Evolutionary conservation across 345 rosid species (phyloP), one percentile per base, ranked within the genome.

Genomic region (Euphorbia peplus): DNA sequence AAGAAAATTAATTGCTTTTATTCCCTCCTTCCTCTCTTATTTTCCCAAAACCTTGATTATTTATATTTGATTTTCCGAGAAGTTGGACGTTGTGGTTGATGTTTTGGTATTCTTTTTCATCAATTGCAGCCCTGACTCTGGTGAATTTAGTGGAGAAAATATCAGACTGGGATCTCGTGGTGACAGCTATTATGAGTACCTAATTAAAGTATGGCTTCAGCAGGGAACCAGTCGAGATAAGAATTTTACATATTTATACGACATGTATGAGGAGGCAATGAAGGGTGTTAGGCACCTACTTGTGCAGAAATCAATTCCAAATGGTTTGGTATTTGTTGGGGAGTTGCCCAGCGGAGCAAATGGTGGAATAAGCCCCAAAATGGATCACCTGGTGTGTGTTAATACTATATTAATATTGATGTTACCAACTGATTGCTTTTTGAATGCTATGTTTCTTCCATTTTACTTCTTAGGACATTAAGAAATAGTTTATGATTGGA

Each of bases 161-260:
- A 91, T 95, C 68, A 87, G 99, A 71, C 84, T 95, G 69, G 99
- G 99, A 67, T 95, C 99, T 77, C 95, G 98, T 63, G 99, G 98
- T 52, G 99, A 95, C 79, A 91, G 99, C 80, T 95, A 95, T 80
- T 95, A 91, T 74, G 99, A 95, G 78, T 95, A 91, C 83, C 80
- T 95, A 60, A 76, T 95, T 41, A 95, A 91, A 82, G 98, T 95
- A 64, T 95, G 97, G 98, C 91, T 95, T 77, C 99, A 95, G 79
- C 90, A 80, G 75, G 83, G 96, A 70, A 71, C 70, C 19, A 75
- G 62, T 75, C 64, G 42, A 68, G 77, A 79, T 67, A 62, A 76
- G 71, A 86, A 85, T 60, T 63, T 84, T 63, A 80, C 89, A 54
- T 95, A 91, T 81, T 79, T 91, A 65, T 62, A 87, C 68, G 87